phyloP scores from a whole-genome alignment of 768 basidiomycete species.

The Favolaschia claudopus region DNA sequence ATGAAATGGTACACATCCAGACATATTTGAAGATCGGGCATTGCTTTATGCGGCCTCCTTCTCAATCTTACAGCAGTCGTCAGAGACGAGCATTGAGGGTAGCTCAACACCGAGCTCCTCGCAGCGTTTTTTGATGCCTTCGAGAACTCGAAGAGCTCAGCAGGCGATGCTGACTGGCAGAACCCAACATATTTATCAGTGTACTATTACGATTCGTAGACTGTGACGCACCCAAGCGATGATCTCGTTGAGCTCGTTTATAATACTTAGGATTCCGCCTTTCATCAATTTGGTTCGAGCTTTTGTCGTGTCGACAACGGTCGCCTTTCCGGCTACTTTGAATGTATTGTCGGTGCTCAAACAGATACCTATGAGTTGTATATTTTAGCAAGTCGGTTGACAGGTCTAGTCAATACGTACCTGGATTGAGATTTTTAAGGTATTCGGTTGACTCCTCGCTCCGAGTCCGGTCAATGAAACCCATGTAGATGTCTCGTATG shows the following conservation, averaged over 20 bases:
- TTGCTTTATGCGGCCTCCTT: background rate
- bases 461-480: constrained; percentile 25
- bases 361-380: constrained; percentile 1
- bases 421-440: constrained; percentile 21
- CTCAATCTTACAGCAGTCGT: constrained; percentile 20
- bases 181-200: background rate
- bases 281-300: constrained; percentile 12
- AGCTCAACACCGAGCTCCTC: background rate
- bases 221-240: background rate
- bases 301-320: constrained; percentile 10
- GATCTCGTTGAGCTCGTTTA: background rate
- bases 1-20: constrained; percentile 19
- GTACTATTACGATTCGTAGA: background rate
- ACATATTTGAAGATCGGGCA: constrained; percentile 1
- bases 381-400: background rate
- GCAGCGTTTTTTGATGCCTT: constrained; percentile 5
- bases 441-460: constrained; percentile 25
- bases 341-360: constrained; percentile 20
- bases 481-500: constrained; percentile 27
- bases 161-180: constrained; percentile 13
- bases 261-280: background rate
- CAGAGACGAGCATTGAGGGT: constrained; percentile 9
- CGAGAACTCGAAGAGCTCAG: constrained; percentile 9
- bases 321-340: constrained; percentile 20
- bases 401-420: background rate